Evolutionary conservation across 108 stramenopile species (phyloP).

Genomic region (Nitzschia sp.): DNA sequence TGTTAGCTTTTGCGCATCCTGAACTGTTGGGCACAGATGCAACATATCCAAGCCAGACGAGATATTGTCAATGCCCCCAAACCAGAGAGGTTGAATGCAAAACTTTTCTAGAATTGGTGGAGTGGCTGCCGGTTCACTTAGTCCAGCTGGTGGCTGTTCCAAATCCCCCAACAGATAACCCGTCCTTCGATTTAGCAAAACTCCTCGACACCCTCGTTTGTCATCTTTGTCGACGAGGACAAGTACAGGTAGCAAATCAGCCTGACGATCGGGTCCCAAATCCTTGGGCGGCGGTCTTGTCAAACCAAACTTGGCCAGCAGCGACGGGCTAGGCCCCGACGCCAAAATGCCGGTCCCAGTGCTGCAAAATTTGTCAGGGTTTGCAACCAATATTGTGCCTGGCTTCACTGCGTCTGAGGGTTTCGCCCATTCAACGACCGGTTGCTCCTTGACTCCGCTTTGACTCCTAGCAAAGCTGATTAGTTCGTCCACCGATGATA

Average conservation of each 20-base stretch:
- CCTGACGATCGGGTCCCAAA: constrained; percentile 80
- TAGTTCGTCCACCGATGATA: constrained; percentile 52
- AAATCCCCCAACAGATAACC: constrained; percentile 87
- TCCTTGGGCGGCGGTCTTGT: constrained; percentile 73
- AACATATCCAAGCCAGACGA: constrained; percentile 64
- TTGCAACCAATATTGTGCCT: constrained; percentile 71
- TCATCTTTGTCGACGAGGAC: constrained; percentile 56
- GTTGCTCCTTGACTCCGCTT: constrained; percentile 27
- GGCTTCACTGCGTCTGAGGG: constrained; percentile 50
- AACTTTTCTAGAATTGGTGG: constrained; percentile 68
- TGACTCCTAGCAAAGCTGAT: constrained; percentile 61
- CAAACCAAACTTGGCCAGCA: constrained; percentile 79
- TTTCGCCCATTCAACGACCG: constrained; percentile 56
- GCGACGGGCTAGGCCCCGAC: constrained; percentile 40
- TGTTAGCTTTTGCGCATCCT: constrained; percentile 58
- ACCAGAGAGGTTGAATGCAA: constrained; percentile 88
- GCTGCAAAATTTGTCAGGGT: constrained; percentile 73
- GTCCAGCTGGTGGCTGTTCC: constrained; percentile 44
- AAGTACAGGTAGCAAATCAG: constrained; percentile 79
- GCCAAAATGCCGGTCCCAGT: constrained; percentile 16
- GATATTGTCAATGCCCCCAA: constrained; percentile 65
- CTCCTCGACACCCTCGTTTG: constrained; percentile 49
- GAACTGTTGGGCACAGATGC: constrained; percentile 68
- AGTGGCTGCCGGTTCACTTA: not conserved
- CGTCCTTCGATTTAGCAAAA: constrained; percentile 78